A percentile compares a stretch with the other conserved stretches of the same genome.
These are phyloP conservation scores for Phytopythium mirpurense DNA, from an alignment of 352 stramenopile species.

Conservation along the genomic window DNA sequence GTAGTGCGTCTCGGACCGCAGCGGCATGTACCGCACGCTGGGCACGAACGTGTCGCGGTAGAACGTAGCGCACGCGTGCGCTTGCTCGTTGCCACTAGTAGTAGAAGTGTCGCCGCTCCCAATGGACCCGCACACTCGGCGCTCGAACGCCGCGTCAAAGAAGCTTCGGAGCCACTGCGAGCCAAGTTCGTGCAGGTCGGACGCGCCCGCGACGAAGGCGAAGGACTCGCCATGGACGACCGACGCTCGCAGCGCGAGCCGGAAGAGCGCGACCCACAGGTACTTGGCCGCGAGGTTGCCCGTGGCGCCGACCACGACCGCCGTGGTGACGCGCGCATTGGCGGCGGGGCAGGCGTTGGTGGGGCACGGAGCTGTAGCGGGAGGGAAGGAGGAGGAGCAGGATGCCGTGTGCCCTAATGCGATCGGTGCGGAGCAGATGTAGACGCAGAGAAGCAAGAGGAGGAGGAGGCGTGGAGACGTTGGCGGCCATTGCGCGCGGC, in stretches of 20 bases:
- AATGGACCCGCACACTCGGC: conserved; percentile 33
- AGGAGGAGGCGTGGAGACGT: too few species aligned
- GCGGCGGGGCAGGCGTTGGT: background rate
- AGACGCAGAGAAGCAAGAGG: background rate
- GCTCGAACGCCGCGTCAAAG: conserved; percentile 26
- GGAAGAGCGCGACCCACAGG: conserved; percentile 73
- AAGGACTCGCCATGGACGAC: conserved; percentile 7
- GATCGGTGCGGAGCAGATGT: background rate
- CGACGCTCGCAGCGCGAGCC: conserved; percentile 32
- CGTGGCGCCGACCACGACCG: conserved; percentile 65
- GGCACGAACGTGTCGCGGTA: conserved; percentile 26
- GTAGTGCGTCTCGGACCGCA: conserved; percentile 33
- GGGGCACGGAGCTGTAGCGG: background rate
- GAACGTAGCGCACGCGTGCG: conserved; percentile 23
- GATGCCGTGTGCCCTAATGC: background rate
- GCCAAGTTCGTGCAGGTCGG: conserved; percentile 20
- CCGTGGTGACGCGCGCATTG: conserved; percentile 20
- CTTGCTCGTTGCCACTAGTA: background rate
- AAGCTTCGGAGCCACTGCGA: conserved; percentile 27
- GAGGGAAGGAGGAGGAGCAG: background rate
- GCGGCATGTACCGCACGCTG: conserved; percentile 37
- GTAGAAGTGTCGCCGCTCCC: too few species aligned
- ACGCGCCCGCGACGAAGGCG: conserved; percentile 42
- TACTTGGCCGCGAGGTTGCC: conserved; percentile 82
- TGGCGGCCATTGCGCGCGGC: background rate